Base-by-base conservation (phyloP, 1,284 basidiomycete genomes). In the Phylloboletellus chloephorus region DNA sequence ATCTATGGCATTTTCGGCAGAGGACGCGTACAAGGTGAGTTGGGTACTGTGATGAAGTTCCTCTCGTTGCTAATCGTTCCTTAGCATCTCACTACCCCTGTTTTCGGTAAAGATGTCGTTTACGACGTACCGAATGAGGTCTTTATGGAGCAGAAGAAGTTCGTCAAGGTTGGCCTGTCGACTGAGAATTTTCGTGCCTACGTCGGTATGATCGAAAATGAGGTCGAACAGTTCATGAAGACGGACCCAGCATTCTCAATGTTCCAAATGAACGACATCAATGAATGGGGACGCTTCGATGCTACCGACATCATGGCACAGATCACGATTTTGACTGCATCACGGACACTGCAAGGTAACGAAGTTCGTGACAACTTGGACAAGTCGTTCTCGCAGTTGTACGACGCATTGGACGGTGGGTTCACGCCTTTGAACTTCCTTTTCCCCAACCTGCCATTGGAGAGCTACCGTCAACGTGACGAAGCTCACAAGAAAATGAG, bases 81-180 rank as follows among this genome's bases (percentile, higher is more conserved):
- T 12, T 51, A 93, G 87, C 85, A 88, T 59, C 67, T 94, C 36
- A 94, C 90, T 0, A 93, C 88, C 0, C 91, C 91, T 4, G 80
- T 94, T 15, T 99, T 99, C 56, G 96, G 96, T 41, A 93, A 93
- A 61, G 93, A 92, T 40, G 96, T 98, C 33, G 95, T 98, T 4
- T 98, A 98, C 65, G 95, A 98, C 60, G 84, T 92, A 43, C 95
- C 96, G 22, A 98, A 98, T 64, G 86, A 93, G 42, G 73, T 91
- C 38, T 83, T 99, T 63, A 98, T 99, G 95, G 94, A 99, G 62
- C 96, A 99, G 67, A 99, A 99, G 75, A 89, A 88, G 65, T 97
- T 98, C 52, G 83, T 94, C 65, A 96, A 95, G 69, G 84, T 92
- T 52, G 94, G 95, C 30, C 78, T 99, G 7, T 88, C 91, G 7